Percentiles rank a stretch among this genome's conserved stretches.
These are phyloP conservation scores for Trichosanthes truncata DNA, from an alignment of 306 rosid genomes.

Conservation along the genomic window DNA sequence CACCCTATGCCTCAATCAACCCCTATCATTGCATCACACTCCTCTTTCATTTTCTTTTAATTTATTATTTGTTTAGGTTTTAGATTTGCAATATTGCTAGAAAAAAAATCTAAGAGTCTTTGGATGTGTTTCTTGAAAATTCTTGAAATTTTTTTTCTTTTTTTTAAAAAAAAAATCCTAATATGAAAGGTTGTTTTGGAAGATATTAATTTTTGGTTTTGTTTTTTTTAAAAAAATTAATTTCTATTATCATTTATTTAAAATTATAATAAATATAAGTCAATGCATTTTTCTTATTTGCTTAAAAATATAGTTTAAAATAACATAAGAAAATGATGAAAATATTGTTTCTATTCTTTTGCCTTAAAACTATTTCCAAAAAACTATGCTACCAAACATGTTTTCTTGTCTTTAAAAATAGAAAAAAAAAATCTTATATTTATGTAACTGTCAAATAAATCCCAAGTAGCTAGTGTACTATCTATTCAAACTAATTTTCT, in stretches of 20 bases:
- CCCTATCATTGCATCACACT: conserved; percentile 25
- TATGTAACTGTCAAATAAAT: background rate
- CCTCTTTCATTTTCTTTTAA: conserved; percentile 15
- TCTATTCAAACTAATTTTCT: background rate
- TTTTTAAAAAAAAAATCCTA: too few species aligned
- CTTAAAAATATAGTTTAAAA: background rate
- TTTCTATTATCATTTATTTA: background rate
- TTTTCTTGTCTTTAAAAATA: background rate
- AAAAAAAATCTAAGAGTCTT: background rate
- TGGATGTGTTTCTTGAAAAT: background rate
- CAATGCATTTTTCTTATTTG: background rate
- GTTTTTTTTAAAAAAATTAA: background rate
- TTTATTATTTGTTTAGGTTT: background rate
- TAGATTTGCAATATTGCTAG: background rate
- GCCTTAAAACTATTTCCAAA: background rate
- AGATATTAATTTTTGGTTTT: background rate
- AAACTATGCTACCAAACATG: background rate
- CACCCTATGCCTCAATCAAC: conserved; percentile 9
- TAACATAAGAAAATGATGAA: background rate
- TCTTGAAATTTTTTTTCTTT: too few species aligned
- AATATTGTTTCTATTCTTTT: background rate
- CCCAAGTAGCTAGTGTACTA: background rate
- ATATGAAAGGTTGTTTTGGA: background rate
- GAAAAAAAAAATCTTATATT: background rate
- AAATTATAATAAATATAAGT: background rate